Evolutionary conservation across 2,329 filamentous ascomycete species (phyloP), one percentile per base, ranked within the genome.

Genomic region (Thielaviopsis euricoi): DNA sequence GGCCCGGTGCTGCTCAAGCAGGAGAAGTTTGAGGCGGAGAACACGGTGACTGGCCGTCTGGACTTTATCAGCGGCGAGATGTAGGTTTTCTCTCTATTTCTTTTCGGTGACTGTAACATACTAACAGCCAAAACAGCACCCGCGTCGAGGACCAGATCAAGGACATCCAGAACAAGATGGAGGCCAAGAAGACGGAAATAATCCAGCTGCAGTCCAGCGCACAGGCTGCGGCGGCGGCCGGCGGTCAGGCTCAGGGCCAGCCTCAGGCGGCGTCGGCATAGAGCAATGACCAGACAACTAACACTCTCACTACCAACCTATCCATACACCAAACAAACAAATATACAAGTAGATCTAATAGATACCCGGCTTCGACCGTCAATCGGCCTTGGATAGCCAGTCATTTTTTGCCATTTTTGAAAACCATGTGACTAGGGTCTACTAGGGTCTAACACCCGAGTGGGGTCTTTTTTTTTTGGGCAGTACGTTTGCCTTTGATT

Each of bases 61-160:
- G 89, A 95, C 63, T 97, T 91, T 67, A 98, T 98, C 63, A 80
- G 84, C 63, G 88, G 91, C 66, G 91, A 98, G 68, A 93, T 97
- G 89, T 95, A 69, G 70, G 83, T 29, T n/a, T 17, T 19, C 10
- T 6, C 7, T 29, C 15, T 21, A 43, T 13, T 50, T 55, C 10
- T 51, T 23, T 4, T 33, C n/a, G n/a, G n/a, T n/a, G n/a, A n/a
- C n/a, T n/a, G n/a, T n/a, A n/a, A n/a, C n/a, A n/a, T n/a, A n/a
- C 40, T 53, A 54, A 56, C 56, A n/a, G 52, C 62, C 65, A 59
- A 65, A 48, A 53, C 43, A 26, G 29, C 49, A 57, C 22, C 49
- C 58, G 57, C 68, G 60, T 76, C 52, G 79, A 82, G 60, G 66
- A 62, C 2, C 73, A 76, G 64, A 81, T 82, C 64, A 76, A 74